Percentiles rank a stretch among this genome's conserved stretches.
Evolutionary conservation across 495 filamentous ascomycete species (phyloP).

Genomic region (Penicillium lividum): DNA sequence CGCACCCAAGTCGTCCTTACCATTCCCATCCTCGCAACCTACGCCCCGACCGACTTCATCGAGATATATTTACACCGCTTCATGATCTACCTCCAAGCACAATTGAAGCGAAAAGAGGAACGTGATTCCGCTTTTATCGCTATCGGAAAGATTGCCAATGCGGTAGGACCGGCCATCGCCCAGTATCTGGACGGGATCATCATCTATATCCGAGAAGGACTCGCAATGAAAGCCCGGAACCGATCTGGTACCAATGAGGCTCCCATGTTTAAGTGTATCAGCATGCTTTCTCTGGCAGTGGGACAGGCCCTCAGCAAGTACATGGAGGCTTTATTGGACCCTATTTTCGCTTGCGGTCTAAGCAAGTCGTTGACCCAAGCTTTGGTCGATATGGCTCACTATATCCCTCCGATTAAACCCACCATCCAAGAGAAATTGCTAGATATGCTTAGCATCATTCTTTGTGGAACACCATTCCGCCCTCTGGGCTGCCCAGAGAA

Average conservation of each 20-base stretch:
- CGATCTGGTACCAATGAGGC: conserved; percentile 68
- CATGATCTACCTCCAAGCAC: conserved; percentile 92
- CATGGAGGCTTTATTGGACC: conserved; percentile 92
- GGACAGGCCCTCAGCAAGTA: conserved; percentile 97
- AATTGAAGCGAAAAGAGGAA: conserved; percentile 95
- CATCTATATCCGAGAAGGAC: conserved; percentile 85
- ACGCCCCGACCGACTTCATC: conserved; percentile 84
- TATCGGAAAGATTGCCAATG: conserved; percentile 94
- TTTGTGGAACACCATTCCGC: conserved; percentile 88
- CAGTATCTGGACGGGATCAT: conserved; percentile 94
- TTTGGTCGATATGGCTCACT: conserved; percentile 96
- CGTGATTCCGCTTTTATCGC: conserved; percentile 90
- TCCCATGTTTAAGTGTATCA: conserved; percentile 98
- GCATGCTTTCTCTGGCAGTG: conserved; percentile 90
- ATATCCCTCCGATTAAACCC: conserved; percentile 90
- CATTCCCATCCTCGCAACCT: conserved; percentile 90
- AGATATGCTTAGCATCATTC: conserved; percentile 90
- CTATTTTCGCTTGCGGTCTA: conserved; percentile 94
- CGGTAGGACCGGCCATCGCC: conserved; percentile 88
- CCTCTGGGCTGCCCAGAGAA: conserved; percentile 85
- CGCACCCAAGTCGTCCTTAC: conserved; percentile 83
- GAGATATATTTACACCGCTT: conserved; percentile 84
- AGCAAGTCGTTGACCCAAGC: conserved; percentile 92
- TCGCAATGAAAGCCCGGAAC: conserved; percentile 80
- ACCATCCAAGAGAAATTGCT: conserved; percentile 92